Evolutionary conservation across 2,329 filamentous ascomycete species (phyloP).

Genomic region (Ascochyta rabiei): DNA sequence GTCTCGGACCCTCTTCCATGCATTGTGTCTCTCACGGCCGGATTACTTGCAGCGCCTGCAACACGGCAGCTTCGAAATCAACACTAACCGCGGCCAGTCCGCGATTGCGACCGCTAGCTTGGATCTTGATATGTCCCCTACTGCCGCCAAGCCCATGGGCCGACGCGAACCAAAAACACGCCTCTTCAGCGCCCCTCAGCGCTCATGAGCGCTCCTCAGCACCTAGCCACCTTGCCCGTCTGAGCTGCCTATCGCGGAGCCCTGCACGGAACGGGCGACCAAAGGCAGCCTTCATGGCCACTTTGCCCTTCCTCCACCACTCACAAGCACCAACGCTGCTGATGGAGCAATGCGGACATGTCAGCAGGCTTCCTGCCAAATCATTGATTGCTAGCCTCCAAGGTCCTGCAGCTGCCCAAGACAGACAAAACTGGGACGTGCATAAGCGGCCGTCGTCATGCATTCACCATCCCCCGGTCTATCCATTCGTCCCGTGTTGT

Average conservation of each 20-base stretch:
- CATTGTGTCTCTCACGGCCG: slow-evolving; percentile 8
- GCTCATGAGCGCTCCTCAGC: not conserved
- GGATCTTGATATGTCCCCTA: slow-evolving; percentile 29
- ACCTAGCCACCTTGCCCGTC: slow-evolving; percentile 11
- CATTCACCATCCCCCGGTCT: slow-evolving; percentile 31
- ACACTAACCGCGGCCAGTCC: slow-evolving; percentile 34
- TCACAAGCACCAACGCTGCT: slow-evolving; percentile 34
- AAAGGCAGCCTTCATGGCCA: slow-evolving; percentile 10
- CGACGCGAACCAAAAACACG: slow-evolving; percentile 21
- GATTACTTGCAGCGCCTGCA: slow-evolving; percentile 11
- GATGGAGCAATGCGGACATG: slow-evolving; percentile 41
- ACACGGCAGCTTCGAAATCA: slow-evolving; percentile 8
- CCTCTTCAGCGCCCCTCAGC: slow-evolving; percentile 18
- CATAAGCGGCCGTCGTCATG: slow-evolving; percentile 47
- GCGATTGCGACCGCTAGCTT: slow-evolving; percentile 36
- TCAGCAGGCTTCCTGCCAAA: slow-evolving; percentile 42
- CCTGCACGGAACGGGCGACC: slow-evolving; percentile 29
- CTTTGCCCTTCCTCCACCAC: slow-evolving; percentile 26
- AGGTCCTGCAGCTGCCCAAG: slow-evolving; percentile 28
- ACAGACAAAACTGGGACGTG: slow-evolving; percentile 28
- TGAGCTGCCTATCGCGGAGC: slow-evolving; percentile 33
- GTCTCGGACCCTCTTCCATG: slow-evolving; percentile 8
- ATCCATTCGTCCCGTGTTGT: slow-evolving; percentile 16
- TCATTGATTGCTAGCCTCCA: slow-evolving; percentile 33
- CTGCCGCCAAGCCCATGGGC: slow-evolving; percentile 15